phyloP scores from a whole-genome alignment of 176 grass and related monocot species.

The Saccharum spontaneum region DNA sequence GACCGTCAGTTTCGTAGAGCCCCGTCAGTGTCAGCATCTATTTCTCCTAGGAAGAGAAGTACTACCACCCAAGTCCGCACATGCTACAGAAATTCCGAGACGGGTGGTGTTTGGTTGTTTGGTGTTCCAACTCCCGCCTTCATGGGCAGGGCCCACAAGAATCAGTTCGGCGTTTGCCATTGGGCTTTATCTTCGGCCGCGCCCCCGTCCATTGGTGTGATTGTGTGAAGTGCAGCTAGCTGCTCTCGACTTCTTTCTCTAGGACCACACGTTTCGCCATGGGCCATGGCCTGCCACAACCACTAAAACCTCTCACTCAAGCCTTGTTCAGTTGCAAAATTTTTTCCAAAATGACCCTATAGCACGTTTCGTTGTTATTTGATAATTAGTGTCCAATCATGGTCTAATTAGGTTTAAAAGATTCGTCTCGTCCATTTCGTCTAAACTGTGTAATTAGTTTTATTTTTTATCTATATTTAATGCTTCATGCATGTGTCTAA shows the following conservation, averaged over 20 bases:
- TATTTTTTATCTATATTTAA: no score
- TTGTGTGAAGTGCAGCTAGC: background rate
- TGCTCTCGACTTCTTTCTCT: background rate
- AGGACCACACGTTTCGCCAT: background rate
- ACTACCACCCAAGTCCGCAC: background rate
- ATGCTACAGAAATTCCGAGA: background rate
- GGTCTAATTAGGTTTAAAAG: no score
- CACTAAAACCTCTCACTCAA: background rate
- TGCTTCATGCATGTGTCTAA: no score
- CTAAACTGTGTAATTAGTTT: no score
- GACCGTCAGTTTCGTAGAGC: background rate
- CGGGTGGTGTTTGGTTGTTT: background rate
- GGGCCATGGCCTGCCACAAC: background rate
- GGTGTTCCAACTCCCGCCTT: background rate
- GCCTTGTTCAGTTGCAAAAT: no score
- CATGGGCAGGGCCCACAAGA: conserved; percentile 23
- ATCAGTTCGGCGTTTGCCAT: background rate
- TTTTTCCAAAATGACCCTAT: no score
- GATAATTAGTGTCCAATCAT: no score
- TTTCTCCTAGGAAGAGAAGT: background rate
- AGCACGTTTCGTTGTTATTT: no score
- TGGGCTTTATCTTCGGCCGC: conserved; percentile 12
- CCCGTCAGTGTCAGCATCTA: background rate
- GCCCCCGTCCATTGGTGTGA: background rate
- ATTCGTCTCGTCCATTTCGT: no score